Evolutionary conservation across 768 basidiomycete genomes (phyloP), one percentile per base, ranked within the genome.

Genomic region (Boletus subparvulus): DNA sequence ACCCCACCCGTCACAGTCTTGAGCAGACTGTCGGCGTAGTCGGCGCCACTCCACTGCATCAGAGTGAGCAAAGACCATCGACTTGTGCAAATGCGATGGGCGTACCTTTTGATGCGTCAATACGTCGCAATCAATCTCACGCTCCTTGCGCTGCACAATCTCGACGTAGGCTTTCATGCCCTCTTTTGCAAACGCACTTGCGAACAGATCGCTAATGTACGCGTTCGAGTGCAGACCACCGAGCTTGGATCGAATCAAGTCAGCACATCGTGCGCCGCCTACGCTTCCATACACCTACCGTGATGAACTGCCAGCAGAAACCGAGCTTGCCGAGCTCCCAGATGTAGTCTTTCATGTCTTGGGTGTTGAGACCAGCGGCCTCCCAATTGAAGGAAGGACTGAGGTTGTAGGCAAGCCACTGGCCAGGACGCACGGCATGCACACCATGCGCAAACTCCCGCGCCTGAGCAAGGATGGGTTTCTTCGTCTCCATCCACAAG

Each of bases 161-260:
- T 95, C 92, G 60, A 98, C 95, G 69, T 98, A 99, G 2, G 97
- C 97, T 73, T 98, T 94, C 97, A 99, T 99, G 41, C 96, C 97
- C 60, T 96, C 95, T 73, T 86, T 88, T 37, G 93, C 88, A 70
- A 85, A 98, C 50, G 88, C 82, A 63, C 83, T 73, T 4, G 97
- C 96, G 72, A 99, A 98, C 24, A 89, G 75, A 70, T 98, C 94
- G 63, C 88, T 92, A 70, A 98, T 98, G 73, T 94, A 96, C 32
- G 88, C 97, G 74, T 97, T 99, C 58, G 95, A 96, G 72, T 99
- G 97, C 42, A 99, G 80, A 55, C 97, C 97, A 43, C 85, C 97
- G 58, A 99, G 91, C 94, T 97, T 46, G 68, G 3, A 58, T 47
- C 19, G 4, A 41, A 17, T 47, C 40, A 19, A 16, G 43, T 55